Base-by-base conservation (phyloP, 2,329 filamentous ascomycete species). In the Aspergillus luchuensis region DNA sequence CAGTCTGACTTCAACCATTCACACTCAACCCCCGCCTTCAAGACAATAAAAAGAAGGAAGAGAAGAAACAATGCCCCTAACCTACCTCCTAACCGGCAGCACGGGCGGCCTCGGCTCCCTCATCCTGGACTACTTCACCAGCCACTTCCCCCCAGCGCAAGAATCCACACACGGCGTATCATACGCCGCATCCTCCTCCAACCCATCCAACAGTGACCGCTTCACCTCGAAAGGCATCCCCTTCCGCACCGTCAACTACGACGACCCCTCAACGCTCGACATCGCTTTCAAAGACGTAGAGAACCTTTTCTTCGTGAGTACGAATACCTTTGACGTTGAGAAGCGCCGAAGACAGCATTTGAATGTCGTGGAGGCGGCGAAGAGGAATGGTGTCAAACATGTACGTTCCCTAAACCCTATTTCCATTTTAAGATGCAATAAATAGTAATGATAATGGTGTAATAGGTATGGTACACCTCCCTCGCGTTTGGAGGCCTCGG, bases 271-370 rank as follows among this genome's bases (percentile, higher is more conserved):
- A 1, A 77, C 80, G 4, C 74, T 87, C 15, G 75, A 81, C 33
- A 59, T 70, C 0, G 82, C 82, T 0, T 84, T 88, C 57, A 28
- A 69, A 7, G 82, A 78, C 21, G 80, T 86, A 11, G 80, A 85
- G 55, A 78, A 80, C 50, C 72, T 88, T 38, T 82, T 87, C 60
- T 81, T 88, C 51, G 81, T 88, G 19, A 87, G 85, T 4, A 84
- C 81, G 21, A 80, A 81, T 43, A 80, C 79, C 45, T 78, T 81
- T 51, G 80, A 82, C 38, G 78, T 77, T 56, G 76, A 79, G n/a
- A 79, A 78, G 62, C 74, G 82, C 3, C 72, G 74, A 36, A 77
- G 76, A 13, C 80, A 82, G 66, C 82, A 85, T 66, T 66, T 69
- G 41, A 76, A 78, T 38, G 83, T 84, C 19, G 78, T 88, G 33